Evolutionary conservation across 345 rosid genomes (phyloP).

Genomic region (Geranium rotundifolium): DNA sequence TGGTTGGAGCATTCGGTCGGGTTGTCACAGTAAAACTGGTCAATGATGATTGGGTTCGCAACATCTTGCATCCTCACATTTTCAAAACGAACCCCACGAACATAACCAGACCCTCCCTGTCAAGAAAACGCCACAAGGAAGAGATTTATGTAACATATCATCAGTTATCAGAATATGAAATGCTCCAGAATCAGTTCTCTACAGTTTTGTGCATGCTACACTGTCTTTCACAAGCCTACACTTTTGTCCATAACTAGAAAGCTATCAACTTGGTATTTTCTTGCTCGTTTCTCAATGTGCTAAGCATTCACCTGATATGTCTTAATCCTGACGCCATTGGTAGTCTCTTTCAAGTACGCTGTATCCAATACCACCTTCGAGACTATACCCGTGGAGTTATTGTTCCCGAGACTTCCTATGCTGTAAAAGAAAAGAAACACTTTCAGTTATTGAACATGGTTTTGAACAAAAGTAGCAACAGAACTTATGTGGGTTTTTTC

Average conservation of each 20-base stretch:
- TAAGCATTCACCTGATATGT: conserved; percentile 77
- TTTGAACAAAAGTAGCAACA: no score
- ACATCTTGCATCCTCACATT: conserved; percentile 77
- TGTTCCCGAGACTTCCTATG: conserved; percentile 93
- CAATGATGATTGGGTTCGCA: conserved; percentile 83
- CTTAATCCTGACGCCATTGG: conserved; percentile 89
- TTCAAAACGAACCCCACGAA: conserved; percentile 66
- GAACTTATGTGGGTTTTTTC: neutral
- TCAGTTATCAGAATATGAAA: no score
- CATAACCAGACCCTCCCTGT: conserved; percentile 93
- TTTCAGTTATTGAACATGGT: neutral
- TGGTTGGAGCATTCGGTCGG: conserved; percentile 68
- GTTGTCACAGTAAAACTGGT: conserved; percentile 96
- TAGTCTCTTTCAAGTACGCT: conserved; percentile 59
- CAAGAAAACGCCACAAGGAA: neutral
- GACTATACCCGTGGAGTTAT: conserved; percentile 61
- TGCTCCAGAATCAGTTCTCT: no score
- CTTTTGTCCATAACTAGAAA: no score
- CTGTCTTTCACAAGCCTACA: no score
- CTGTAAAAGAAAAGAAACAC: conserved; percentile 17
- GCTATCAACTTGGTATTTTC: no score
- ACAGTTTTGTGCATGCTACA: no score
- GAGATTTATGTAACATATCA: neutral
- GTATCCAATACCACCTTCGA: conserved; percentile 81
- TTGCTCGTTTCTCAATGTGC: no score